These are phyloP conservation scores for Boletus barrowsii DNA, from an alignment of 768 basidiomycete species.

Conservation along the genomic window DNA sequence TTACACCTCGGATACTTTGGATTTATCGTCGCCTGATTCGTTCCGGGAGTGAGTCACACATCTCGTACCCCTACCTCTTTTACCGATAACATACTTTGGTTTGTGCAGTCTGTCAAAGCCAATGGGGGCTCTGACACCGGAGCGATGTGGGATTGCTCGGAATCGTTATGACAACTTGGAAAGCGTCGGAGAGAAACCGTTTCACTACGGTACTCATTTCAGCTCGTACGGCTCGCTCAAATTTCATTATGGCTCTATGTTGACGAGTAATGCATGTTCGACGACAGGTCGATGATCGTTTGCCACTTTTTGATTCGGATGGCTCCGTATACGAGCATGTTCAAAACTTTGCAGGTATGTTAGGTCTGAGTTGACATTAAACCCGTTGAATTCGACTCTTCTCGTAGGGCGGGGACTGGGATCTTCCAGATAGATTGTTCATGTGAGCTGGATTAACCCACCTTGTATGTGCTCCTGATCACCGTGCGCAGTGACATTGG, in stretches of 20 bases:
- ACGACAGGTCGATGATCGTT: conserved; percentile 77
- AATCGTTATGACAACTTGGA: conserved; percentile 71
- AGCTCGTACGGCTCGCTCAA: conserved; percentile 47
- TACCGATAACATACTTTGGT: background rate
- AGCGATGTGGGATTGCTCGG: conserved; percentile 70
- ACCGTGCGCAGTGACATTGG: conserved; percentile 56
- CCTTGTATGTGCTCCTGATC: conserved; percentile 4
- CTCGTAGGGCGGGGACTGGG: conserved; percentile 86
- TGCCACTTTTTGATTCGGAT: conserved; percentile 91
- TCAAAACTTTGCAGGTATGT: conserved; percentile 75
- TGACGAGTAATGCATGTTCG: background rate
- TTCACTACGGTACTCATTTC: conserved; percentile 94
- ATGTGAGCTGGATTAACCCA: conserved; percentile 39
- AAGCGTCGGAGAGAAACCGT: conserved; percentile 82
- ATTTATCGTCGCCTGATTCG: conserved; percentile 56
- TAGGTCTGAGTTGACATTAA: background rate
- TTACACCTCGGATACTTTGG: conserved; percentile 68
- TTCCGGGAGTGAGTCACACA: conserved; percentile 66
- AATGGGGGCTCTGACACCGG: conserved; percentile 85
- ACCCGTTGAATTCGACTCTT: background rate
- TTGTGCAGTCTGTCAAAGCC: conserved; percentile 69
- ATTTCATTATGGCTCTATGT: background rate
- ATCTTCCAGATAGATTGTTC: conserved; percentile 85
- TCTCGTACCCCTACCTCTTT: background rate
- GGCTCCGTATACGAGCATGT: conserved; percentile 91